phyloP scores from a whole-genome alignment of 805 yeast species.

The Priceomyces haplophilus region DNA sequence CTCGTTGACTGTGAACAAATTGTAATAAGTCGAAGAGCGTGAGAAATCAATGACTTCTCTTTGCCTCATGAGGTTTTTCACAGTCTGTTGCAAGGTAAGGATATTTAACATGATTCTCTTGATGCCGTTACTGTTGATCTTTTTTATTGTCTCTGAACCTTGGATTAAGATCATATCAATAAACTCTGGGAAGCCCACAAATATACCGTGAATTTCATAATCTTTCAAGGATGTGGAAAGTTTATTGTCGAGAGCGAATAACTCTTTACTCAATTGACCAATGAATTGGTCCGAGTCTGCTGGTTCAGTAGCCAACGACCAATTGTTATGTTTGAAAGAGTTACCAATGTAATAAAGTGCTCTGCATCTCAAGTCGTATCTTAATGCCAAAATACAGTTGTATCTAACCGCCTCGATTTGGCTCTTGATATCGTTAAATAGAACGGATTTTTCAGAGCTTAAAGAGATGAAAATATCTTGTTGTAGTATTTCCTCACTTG shows the following conservation, averaged over 20 bases:
- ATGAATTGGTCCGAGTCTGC: conserved; percentile 60
- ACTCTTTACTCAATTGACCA: conserved; percentile 47
- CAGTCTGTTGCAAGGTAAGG: conserved; percentile 64
- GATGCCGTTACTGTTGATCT: conserved; percentile 57
- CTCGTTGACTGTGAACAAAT: conserved; percentile 50
- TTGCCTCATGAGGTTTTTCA: conserved; percentile 52
- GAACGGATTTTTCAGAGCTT: conserved; percentile 24
- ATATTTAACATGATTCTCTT: conserved; percentile 59
- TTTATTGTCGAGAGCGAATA: conserved; percentile 45
- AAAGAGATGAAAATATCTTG: conserved; percentile 33
- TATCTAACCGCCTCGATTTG: conserved; percentile 34
- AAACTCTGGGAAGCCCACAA: conserved; percentile 48
- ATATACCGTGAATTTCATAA: conserved; percentile 27
- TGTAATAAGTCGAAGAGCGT: conserved; percentile 54
- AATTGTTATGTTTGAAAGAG: conserved; percentile 47
- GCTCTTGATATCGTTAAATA: conserved; percentile 36
- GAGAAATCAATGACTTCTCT: conserved; percentile 55
- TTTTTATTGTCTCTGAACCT: conserved; percentile 49
- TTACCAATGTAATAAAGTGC: conserved; percentile 50
- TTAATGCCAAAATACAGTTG: conserved; percentile 44
- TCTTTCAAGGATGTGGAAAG: conserved; percentile 35
- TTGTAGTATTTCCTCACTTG: conserved; percentile 17
- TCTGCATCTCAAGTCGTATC: conserved; percentile 57
- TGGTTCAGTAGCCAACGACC: conserved; percentile 50
- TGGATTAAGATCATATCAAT: conserved; percentile 50